Conservation (phyloP, 192 early-diverging fungal species). For the Linnemannia exigua region DNA sequence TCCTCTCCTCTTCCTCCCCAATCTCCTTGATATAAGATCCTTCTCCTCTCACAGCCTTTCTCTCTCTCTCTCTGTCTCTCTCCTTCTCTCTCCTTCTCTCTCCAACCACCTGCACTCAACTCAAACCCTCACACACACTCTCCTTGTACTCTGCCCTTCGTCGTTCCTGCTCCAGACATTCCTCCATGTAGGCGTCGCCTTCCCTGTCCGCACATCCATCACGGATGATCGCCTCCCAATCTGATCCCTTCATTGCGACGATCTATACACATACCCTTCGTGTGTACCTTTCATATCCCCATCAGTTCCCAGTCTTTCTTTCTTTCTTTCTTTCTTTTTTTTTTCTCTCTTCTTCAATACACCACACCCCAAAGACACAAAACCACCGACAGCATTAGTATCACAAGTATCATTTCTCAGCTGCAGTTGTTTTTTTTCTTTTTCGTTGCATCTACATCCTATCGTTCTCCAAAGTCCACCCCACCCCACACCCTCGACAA, state of each 20-base stretch:
- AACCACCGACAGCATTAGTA: neutral
- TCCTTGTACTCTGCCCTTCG: neutral
- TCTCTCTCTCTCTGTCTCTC: neutral
- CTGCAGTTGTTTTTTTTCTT: neutral
- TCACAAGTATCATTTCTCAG: neutral
- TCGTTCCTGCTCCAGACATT: neutral
- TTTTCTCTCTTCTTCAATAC: neutral
- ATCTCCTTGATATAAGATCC: too few relatives aligned
- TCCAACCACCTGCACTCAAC: too few relatives aligned
- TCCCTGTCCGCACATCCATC: neutral
- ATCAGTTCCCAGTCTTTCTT: too few relatives aligned
- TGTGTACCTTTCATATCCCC: too few relatives aligned
- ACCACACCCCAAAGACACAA: neutral
- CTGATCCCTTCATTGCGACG: too few relatives aligned
- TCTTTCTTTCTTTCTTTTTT: too few relatives aligned
- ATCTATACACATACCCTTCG: too few relatives aligned
- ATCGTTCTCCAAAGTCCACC: too few relatives aligned
- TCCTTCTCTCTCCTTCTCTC: too few relatives aligned
- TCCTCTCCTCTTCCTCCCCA: neutral
- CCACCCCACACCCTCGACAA: neutral
- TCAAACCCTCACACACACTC: too few relatives aligned
- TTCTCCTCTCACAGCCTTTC: neutral
- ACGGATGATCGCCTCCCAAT: neutral
- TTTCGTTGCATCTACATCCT: too few relatives aligned
- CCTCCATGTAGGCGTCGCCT: neutral